phyloP scores from a whole-genome alignment of 1,284 basidiomycete genomes.

The Ustilago xerochloae region DNA sequence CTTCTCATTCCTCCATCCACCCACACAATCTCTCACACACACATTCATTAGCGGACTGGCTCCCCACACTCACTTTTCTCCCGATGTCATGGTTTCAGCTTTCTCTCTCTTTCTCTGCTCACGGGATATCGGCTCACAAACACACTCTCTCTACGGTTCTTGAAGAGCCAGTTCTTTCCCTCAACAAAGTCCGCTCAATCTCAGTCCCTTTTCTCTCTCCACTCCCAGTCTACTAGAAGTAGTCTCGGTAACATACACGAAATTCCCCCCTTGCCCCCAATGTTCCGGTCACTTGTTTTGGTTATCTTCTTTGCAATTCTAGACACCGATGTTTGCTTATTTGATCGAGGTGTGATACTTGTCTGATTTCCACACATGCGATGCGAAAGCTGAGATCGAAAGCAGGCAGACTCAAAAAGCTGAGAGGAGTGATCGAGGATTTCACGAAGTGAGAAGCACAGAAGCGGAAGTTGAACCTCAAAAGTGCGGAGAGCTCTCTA shows the following conservation, averaged over 20 bases:
- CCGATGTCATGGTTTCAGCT: background rate
- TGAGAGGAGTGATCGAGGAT: too few relatives aligned
- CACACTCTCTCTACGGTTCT: background rate
- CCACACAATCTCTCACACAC: background rate
- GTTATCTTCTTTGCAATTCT: background rate
- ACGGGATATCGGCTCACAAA: slow-evolving; percentile 3
- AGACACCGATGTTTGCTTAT: too few relatives aligned
- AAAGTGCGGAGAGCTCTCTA: too few relatives aligned
- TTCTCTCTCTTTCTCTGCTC: slow-evolving; percentile 4
- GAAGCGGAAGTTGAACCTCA: too few relatives aligned
- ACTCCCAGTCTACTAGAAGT: background rate
- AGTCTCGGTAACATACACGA: slow-evolving; percentile 4
- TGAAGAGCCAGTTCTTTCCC: background rate
- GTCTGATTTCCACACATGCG: too few relatives aligned
- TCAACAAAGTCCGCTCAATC: too few relatives aligned
- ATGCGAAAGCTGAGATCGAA: too few relatives aligned
- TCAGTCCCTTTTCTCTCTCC: background rate
- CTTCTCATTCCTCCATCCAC: background rate
- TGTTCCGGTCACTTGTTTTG: background rate
- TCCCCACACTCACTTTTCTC: background rate
- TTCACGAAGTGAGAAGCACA: too few relatives aligned
- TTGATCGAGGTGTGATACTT: too few relatives aligned
- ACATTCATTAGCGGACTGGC: background rate
- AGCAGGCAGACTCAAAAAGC: too few relatives aligned
- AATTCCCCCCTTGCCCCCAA: background rate